Base-by-base conservation (phyloP, 495 filamentous ascomycete species). In the Trichoderma erinaceum region DNA sequence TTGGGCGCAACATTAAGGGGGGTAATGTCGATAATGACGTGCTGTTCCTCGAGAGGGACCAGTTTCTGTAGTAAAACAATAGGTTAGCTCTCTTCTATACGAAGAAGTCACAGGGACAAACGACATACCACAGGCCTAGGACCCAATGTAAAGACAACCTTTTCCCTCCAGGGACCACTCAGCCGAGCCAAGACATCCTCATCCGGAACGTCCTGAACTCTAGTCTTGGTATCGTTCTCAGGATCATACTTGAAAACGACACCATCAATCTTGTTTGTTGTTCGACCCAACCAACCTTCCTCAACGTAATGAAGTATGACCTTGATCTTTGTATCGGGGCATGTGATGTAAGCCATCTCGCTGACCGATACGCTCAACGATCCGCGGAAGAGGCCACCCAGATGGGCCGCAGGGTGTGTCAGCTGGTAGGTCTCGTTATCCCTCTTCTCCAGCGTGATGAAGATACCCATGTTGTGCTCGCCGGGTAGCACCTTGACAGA, bases 381-480 rank as follows among this genome's bases (percentile, higher is more conserved):
- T 67, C 95, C 95, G 70, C 92, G 85, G 48, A 99, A 76, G 27
- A 99, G 80, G 25, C 95, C 95, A 25, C 93, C 92, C 1, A 99
- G 84, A 73, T 96, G 91, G n/a, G 94, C 95, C 25, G 90, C 87
- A 6, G 95, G 95, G 78, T 99, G 95, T 13, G 91, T 98, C 65
- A 99, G 82, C 75, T 97, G 92, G 73, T 99, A 99, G 70, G 92
- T 88, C 76, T 99, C 95, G 75, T 94, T 84, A 71, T 90, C 85
- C 16, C 91, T 85, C 58, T 86, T 87, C 69, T 91, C 86, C 23
- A 98, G 79, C 15, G 88, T 94, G 75, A 99, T 88, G 76, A 97
- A 99, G 69, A 99, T 98, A 56, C 95, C 95, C 44, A 96, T 81
- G 73, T 99, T 99, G 78, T 97, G 92, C 70, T 91, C 88, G 29